phyloP scores from a whole-genome alignment of 805 yeast genomes.

The Metahyphopichia silvanorum region DNA sequence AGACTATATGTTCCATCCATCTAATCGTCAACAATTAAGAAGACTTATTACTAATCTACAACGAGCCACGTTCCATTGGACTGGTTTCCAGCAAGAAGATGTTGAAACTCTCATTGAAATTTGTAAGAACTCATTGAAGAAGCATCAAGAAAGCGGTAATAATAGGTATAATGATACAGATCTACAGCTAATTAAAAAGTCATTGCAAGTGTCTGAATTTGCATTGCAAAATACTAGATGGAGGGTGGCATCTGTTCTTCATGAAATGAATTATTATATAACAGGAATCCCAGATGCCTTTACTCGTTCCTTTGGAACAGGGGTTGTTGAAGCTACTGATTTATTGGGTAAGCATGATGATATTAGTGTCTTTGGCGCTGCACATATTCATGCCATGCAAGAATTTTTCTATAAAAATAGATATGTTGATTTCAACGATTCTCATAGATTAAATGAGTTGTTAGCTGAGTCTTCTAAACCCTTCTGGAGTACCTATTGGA shows the following conservation, averaged over 20 bases:
- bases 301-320: constrained; percentile 42
- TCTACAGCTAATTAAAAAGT: constrained; percentile 34
- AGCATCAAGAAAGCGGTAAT: constrained; percentile 19
- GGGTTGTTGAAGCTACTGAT: constrained; percentile 23
- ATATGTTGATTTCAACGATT: constrained; percentile 30
- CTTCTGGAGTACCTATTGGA: constrained; percentile 59
- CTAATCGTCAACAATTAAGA: constrained; percentile 51
- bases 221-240: constrained; percentile 55
- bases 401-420: constrained; percentile 53
- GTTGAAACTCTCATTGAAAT: constrained; percentile 50
- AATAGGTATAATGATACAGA: constrained; percentile 37
- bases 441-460: constrained; percentile 23
- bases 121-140: constrained; percentile 44
- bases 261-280: constrained; percentile 63
- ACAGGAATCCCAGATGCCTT: constrained; percentile 41
- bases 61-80: constrained; percentile 71
- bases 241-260: constrained; percentile 55
- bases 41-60: constrained; percentile 59
- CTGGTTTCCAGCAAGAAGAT: constrained; percentile 63
- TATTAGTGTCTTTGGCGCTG: constrained; percentile 54
- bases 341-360: constrained; percentile 12
- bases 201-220: constrained; percentile 42
- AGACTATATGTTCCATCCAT: constrained; percentile 70
- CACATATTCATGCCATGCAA: constrained; percentile 52
- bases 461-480: constrained; percentile 31